Evolutionary conservation across 768 basidiomycete genomes (phyloP).

Genomic region (Leccinum pellstonianum): DNA sequence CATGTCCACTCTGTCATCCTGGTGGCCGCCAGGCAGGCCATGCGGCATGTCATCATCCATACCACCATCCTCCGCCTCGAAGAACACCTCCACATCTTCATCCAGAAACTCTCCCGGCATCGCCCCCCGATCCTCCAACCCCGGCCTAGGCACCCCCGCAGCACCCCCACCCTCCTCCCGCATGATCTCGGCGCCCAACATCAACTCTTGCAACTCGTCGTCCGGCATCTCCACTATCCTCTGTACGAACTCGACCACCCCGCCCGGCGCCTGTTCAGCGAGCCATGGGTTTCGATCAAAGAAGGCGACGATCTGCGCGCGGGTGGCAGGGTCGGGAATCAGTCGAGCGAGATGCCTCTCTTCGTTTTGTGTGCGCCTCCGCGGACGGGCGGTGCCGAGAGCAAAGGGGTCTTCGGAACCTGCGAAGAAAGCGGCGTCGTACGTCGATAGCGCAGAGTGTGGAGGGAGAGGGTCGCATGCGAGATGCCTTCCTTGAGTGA

Average conservation of each 20-base stretch:
- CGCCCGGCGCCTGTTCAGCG: conserved; percentile 59
- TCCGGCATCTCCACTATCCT: conserved; percentile 52
- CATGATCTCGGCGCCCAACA: conserved; percentile 47
- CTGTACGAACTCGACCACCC: conserved; percentile 63
- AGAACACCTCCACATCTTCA: conserved; percentile 28
- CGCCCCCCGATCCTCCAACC: conserved; percentile 21
- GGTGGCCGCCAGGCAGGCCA: conserved; percentile 24
- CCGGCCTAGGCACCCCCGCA: conserved; percentile 25
- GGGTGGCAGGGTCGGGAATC: conserved; percentile 56
- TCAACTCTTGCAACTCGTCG: conserved; percentile 59
- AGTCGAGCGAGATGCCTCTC: conserved; percentile 53
- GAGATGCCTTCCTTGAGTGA: conserved; percentile 53
- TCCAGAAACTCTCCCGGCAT: conserved; percentile 51
- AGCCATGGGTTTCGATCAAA: conserved; percentile 58
- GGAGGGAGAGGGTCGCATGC: conserved; percentile 89
- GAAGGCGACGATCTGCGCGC: conserved; percentile 59
- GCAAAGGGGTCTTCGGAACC: conserved; percentile 55
- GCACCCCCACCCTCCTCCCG: conserved; percentile 28
- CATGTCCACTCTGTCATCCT: conserved; percentile 25
- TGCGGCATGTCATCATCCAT: conserved; percentile 17
- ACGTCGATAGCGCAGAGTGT: conserved; percentile 50
- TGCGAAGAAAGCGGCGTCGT: conserved; percentile 75
- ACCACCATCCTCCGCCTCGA: conserved; percentile 24
- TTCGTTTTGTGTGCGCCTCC: conserved; percentile 45
- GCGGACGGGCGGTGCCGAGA: conserved; percentile 21